Base-by-base conservation (phyloP, 2,329 filamentous ascomycete genomes). In the Aspergillus oerlinghausenensis region DNA sequence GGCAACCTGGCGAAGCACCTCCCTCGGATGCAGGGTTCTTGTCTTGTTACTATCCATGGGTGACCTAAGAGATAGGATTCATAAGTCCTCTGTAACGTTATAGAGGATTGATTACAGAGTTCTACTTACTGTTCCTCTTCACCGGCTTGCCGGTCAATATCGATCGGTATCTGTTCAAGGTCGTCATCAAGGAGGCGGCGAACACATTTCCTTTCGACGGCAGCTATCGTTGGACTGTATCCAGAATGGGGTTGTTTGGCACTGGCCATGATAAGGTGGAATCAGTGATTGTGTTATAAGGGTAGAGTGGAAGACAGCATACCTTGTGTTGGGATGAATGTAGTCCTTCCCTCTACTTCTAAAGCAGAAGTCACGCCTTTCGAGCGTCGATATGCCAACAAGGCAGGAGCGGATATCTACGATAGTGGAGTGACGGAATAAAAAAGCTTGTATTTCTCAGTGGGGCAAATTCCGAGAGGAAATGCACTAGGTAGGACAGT, bases 1-100 rank as follows among this genome's bases (percentile, higher is more conserved):
- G 17, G 57, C 57, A 52, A 56, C 51, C 51, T 59, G 57, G 23
- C 51, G 54, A n/a, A 59, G 57, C n/a, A 59, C 51, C 6, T 59
- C 51, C 49, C 54, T 38, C 35, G 57, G 57, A 49, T 57, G 55
- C 21, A 51, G 28, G 32, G 51, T 54, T 29, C 51, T 54, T 28
- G 26, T 54, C 11, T 54, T 52, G 9, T 51, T 14, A 38, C 26
- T 47, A 48, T 51, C 53, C 53, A 55, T 55, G 25, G 48, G 51
- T n/a, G 38, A 51, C 28, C 48, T 51, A 35, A 51, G 48, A n/a
- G 40, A 8, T 43, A n/a, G 40, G 40, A 43, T 43, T 21, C 14
- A n/a, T 43, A 51, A 51, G 35, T 51, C 50, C 50, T 43, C 21
- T 32, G 40, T n/a, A 51, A 35, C 23, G 50, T 51, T 51, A 35